phyloP scores from a whole-genome alignment of 129 eudicot species.

The Flaveria brownii region DNA sequence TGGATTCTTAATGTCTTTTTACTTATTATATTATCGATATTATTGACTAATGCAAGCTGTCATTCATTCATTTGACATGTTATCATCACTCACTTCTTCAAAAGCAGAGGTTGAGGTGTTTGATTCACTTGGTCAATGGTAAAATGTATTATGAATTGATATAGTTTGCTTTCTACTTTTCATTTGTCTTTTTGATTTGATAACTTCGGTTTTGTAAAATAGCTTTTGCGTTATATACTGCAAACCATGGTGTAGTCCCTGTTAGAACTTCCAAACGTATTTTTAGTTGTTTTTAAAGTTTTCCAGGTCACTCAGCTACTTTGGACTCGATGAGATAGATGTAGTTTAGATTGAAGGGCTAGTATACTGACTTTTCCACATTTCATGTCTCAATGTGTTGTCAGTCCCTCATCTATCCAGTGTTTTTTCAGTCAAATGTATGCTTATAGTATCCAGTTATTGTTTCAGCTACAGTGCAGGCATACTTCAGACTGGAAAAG shows the following conservation, averaged over 20 bases:
- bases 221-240: background rate
- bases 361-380: background rate
- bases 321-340: slow-evolving; percentile 1
- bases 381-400: background rate
- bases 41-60: background rate
- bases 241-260: background rate
- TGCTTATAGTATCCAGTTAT: slow-evolving; percentile 22
- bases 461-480: slow-evolving; percentile 66
- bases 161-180: background rate
- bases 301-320: background rate
- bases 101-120: background rate
- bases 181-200: background rate
- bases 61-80: background rate
- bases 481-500: slow-evolving; percentile 62
- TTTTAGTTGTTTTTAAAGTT: slow-evolving; percentile 5
- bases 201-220: background rate
- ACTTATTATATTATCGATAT: background rate
- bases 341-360: background rate
- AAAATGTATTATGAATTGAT: background rate
- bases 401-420: background rate
- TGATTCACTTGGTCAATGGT: background rate
- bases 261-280: background rate
- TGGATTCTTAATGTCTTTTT: background rate
- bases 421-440: background rate
- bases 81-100: background rate